Conservation (phyloP, 2,329 filamentous ascomycete species). For the Myrmaecium sp. region DNA sequence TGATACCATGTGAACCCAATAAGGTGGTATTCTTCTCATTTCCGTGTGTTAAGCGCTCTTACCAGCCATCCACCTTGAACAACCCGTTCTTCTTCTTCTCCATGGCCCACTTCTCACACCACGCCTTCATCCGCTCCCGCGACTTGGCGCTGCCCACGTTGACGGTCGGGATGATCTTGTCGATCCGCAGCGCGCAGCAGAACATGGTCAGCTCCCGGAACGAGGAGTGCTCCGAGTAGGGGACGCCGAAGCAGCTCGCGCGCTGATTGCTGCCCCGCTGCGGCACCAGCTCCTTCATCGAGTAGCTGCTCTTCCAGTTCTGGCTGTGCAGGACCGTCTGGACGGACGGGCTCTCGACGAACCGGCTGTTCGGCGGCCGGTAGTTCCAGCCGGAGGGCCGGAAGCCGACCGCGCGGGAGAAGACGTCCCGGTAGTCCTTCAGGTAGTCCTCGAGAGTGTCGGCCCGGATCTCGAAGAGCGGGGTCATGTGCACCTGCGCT, state of each 20-base stretch:
- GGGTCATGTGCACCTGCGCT: slow-evolving; percentile 96
- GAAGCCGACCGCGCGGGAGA: slow-evolving; percentile 77
- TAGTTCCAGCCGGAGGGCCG: slow-evolving; percentile 92
- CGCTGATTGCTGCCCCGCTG: slow-evolving; percentile 72
- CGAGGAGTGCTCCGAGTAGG: slow-evolving; percentile 89
- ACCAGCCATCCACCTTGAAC: slow-evolving; percentile 21
- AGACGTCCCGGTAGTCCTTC: slow-evolving; percentile 60
- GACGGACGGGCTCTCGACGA: slow-evolving; percentile 45
- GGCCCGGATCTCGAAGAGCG: slow-evolving; percentile 79
- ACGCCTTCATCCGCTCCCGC: slow-evolving; percentile 48
- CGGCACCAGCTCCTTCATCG: slow-evolving; percentile 53
- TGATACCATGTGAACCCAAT: too few relatives aligned
- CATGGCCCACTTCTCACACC: slow-evolving; percentile 46
- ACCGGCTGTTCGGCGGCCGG: slow-evolving; percentile 48
- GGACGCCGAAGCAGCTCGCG: slow-evolving; percentile 80
- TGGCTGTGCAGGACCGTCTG: slow-evolving; percentile 46
- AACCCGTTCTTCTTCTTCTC: slow-evolving; percentile 47
- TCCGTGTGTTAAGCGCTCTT: too few relatives aligned
- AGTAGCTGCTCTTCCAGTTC: slow-evolving; percentile 62
- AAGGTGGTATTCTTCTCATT: too few relatives aligned
- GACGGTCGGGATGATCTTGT: slow-evolving; percentile 83
- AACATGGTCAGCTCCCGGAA: slow-evolving; percentile 93
- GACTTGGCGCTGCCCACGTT: slow-evolving; percentile 55
- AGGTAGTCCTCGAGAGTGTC: slow-evolving; percentile 88
- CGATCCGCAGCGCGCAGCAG: slow-evolving; percentile 70